Evolutionary conservation across 305 asterid species (phyloP).

Genomic region (Rubia peregrina): DNA sequence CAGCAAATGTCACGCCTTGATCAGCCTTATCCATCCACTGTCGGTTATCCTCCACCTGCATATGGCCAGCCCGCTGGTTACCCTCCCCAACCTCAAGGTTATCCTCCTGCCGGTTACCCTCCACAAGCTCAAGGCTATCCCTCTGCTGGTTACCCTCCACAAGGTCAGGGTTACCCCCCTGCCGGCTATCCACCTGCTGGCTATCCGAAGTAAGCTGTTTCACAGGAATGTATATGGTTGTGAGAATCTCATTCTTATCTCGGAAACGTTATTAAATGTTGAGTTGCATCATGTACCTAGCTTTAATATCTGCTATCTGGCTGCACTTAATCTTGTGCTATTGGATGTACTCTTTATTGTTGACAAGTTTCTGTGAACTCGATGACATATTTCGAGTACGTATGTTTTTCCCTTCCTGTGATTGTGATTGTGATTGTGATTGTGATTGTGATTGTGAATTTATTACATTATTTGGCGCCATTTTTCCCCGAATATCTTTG

Average conservation of each 20-base stretch:
- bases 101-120: conserved; percentile 35
- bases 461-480: no score
- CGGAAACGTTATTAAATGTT: neutral
- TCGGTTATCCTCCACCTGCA: conserved; percentile 31
- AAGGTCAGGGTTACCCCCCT: conserved; percentile 31
- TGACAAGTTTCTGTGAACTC: neutral
- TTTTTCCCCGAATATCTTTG: no score
- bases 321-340: neutral
- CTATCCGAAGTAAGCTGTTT: conserved; percentile 32
- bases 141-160: conserved; percentile 34
- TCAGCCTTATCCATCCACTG: conserved; percentile 76
- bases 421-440: neutral
- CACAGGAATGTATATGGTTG: neutral
- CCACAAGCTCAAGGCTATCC: conserved; percentile 36
- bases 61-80: conserved; percentile 53
- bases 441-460: no score
- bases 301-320: neutral
- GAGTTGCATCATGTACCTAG: neutral
- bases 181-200: conserved; percentile 24
- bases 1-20: conserved; percentile 97
- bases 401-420: neutral
- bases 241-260: neutral
- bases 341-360: neutral
- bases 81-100: conserved; percentile 40
- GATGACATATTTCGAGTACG: neutral